Percentiles rank a stretch among this genome's conserved stretches.
phyloP scores from a whole-genome alignment of 352 stramenopile genomes.

The Pythium dissimile region DNA sequence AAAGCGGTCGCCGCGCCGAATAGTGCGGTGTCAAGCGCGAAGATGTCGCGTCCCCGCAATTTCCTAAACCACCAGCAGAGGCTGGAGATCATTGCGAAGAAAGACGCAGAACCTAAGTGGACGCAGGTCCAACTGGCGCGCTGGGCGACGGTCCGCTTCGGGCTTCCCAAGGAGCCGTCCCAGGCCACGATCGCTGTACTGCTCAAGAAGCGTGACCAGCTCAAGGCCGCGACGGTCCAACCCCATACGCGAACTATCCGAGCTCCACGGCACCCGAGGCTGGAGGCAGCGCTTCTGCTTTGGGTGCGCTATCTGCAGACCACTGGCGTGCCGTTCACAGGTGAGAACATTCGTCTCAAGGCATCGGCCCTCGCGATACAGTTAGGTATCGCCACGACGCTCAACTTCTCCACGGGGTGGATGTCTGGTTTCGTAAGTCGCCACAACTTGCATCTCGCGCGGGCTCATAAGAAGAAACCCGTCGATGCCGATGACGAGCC shows the following conservation, averaged over 20 bases:
- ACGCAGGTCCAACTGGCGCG: slow-evolving; percentile 21
- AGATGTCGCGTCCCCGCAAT: slow-evolving; percentile 4
- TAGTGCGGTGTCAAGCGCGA: not conserved
- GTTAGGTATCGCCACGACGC: slow-evolving; percentile 12
- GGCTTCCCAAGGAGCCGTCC: slow-evolving; percentile 19
- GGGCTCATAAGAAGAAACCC: slow-evolving; percentile 20
- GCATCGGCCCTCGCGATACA: slow-evolving; percentile 13
- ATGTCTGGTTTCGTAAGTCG: slow-evolving; percentile 22
- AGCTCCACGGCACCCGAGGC: slow-evolving; percentile 8
- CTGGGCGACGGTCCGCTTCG: slow-evolving; percentile 20
- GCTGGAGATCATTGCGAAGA: slow-evolving; percentile 22
- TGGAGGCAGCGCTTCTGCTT: slow-evolving; percentile 18
- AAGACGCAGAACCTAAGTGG: slow-evolving; percentile 22
- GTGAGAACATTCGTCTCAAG: slow-evolving; percentile 24
- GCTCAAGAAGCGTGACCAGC: slow-evolving; percentile 20
- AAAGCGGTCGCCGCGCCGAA: not conserved
- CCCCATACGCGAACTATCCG: slow-evolving; percentile 22
- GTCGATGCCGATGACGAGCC: slow-evolving; percentile 8
- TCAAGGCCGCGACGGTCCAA: slow-evolving; percentile 13
- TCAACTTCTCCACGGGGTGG: slow-evolving; percentile 22
- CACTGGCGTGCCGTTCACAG: slow-evolving; percentile 17
- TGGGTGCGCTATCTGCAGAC: slow-evolving; percentile 21
- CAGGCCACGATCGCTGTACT: slow-evolving; percentile 21
- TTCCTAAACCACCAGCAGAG: slow-evolving; percentile 25
- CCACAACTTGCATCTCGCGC: slow-evolving; percentile 15